These are phyloP conservation scores for Puccinia novopanici DNA, from an alignment of 1,284 basidiomycete species.

Conservation along the genomic window DNA sequence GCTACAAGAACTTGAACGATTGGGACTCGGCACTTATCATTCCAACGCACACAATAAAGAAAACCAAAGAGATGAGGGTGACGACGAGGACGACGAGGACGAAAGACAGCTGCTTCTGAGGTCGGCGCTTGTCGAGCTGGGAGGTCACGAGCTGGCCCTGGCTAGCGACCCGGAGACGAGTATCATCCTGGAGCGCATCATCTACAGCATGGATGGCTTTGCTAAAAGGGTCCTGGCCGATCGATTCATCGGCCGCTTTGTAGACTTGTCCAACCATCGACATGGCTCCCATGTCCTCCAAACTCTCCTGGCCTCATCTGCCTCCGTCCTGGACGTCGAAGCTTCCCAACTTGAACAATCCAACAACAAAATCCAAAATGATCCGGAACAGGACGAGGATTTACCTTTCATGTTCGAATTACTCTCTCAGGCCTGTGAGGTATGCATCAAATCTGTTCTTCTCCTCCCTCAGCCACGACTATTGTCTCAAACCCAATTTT, in stretches of 20 bases:
- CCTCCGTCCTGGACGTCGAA: slow-evolving; percentile 78
- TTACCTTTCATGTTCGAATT: slow-evolving; percentile 73
- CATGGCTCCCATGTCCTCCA: slow-evolving; percentile 92
- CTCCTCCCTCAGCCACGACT: background rate
- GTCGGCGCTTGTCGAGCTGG: slow-evolving; percentile 79
- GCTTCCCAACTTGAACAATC: slow-evolving; percentile 65
- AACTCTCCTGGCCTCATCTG: slow-evolving; percentile 74
- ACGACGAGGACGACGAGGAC: slow-evolving; percentile 54
- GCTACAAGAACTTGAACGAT: slow-evolving; percentile 78
- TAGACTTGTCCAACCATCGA: slow-evolving; percentile 71
- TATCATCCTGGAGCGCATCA: slow-evolving; percentile 79
- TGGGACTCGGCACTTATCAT: slow-evolving; percentile 51
- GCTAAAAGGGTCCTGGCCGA: slow-evolving; percentile 82
- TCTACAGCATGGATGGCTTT: slow-evolving; percentile 90
- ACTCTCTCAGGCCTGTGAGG: slow-evolving; percentile 67
- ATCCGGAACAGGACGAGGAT: slow-evolving; percentile 63
- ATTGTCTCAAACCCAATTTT: background rate
- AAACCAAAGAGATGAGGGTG: slow-evolving; percentile 21
- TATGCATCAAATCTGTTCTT: background rate
- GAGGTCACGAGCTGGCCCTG: slow-evolving; percentile 79
- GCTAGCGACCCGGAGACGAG: slow-evolving; percentile 90
- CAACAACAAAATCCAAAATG: slow-evolving; percentile 56
- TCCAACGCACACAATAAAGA: background rate
- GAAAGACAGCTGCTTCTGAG: slow-evolving; percentile 70
- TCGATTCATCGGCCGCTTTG: slow-evolving; percentile 70